These are phyloP conservation scores for Solanum chilense DNA, from an alignment of 257 asterid genomes.

Conservation along the genomic window DNA sequence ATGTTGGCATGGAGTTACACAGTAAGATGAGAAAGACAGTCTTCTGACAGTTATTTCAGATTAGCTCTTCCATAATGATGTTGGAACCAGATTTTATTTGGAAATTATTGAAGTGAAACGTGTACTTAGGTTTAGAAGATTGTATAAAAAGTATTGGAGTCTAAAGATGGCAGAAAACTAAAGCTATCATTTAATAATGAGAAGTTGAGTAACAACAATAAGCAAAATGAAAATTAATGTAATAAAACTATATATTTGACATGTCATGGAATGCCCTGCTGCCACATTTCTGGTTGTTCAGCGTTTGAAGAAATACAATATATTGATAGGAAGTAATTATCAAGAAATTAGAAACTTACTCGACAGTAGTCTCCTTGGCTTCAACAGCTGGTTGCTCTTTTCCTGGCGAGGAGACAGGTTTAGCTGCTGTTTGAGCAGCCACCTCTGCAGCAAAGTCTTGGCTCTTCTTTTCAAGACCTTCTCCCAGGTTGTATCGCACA, in stretches of 20 bases:
- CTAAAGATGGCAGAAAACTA: background rate
- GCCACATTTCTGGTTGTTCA: background rate
- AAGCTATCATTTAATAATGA: background rate
- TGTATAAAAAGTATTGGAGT: background rate
- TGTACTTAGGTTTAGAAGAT: background rate
- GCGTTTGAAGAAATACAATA: background rate
- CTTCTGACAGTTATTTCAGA: background rate
- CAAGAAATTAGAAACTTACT: slow-evolving; percentile 35
- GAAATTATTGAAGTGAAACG: background rate
- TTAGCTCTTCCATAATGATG: background rate
- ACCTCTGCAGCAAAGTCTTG: slow-evolving; percentile 98
- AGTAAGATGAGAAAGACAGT: background rate
- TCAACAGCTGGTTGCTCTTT: slow-evolving; percentile 43
- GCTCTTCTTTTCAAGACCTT: slow-evolving; percentile 90
- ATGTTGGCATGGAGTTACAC: background rate
- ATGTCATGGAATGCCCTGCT: background rate
- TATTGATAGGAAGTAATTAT: background rate
- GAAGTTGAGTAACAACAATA: background rate
- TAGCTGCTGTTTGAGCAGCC: slow-evolving; percentile 89
- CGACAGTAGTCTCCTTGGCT: slow-evolving; percentile 38
- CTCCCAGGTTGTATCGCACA: slow-evolving; percentile 80
- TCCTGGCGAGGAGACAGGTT: slow-evolving; percentile 34
- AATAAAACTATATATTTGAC: background rate
- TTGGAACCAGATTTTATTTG: background rate
- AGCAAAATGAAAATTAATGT: background rate